Conservation (phyloP, 306 rosid genomes). For the Rosa chinensis region DNA sequence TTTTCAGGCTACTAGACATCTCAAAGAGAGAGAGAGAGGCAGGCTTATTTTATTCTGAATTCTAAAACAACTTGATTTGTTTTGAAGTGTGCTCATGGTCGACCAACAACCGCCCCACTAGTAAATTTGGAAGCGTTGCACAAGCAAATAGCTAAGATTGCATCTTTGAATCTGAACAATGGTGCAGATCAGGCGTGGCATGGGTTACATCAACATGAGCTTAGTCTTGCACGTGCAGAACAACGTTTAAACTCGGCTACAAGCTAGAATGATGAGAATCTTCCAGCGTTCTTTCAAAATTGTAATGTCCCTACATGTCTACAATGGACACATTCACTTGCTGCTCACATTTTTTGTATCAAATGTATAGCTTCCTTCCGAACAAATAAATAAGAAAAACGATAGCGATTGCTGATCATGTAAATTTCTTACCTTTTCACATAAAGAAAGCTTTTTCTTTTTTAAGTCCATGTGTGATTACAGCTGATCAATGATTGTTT, state of each 20-base stretch:
- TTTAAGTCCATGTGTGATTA: background rate
- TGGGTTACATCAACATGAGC: conserved; percentile 54
- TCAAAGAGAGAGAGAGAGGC: background rate
- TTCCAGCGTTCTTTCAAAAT: background rate
- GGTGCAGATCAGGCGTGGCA: conserved; percentile 50
- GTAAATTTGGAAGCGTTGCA: conserved; percentile 86
- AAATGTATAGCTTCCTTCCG: background rate
- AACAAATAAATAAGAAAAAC: background rate
- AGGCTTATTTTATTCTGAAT: background rate
- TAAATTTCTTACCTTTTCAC: background rate
- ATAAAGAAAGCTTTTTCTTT: background rate
- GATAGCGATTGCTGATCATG: background rate
- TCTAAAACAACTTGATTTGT: background rate
- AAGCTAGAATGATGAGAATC: conserved; percentile 26
- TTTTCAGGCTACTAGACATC: background rate
- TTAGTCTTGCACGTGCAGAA: conserved; percentile 52
- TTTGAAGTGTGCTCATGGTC: conserved; percentile 91
- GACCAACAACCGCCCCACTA: conserved; percentile 85
- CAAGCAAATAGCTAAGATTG: conserved; percentile 65
- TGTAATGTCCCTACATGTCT: background rate
- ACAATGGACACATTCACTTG: background rate
- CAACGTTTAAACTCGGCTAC: conserved; percentile 46
- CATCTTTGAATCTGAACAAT: conserved; percentile 32
- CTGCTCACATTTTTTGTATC: conserved; percentile 5
- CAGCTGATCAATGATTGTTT: background rate